Base-by-base conservation (phyloP, 768 basidiomycete species). In the Termitomyces sp. region DNA sequence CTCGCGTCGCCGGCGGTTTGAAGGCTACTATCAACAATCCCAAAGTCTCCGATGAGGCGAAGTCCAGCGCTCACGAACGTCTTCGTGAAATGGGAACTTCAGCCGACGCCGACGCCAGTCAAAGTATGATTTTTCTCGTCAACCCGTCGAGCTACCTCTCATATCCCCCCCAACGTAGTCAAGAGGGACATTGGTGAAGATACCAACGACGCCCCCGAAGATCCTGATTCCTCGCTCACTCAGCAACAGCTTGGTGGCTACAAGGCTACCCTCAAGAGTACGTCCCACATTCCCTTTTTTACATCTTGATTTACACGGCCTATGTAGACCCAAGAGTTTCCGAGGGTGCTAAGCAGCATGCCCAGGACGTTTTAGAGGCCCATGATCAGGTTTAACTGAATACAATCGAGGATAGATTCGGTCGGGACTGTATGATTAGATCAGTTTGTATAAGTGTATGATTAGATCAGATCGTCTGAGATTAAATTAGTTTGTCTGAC, bases 1-100 rank as follows among this genome's bases (percentile, higher is more conserved):
- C 54, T 12, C 40, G 40, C 48, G 69, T 72, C 38, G 67, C 78
- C 42, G 83, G 79, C 5, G 86, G 86, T 45, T 74, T 84, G 62
- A 86, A 85, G 67, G 85, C 86, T 10, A 74, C 86, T 9, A 74
- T 85, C 2, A 71, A 79, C 66, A 88, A 88, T 69, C 85, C 84
- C 11, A 76, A 81, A 56, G 82, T 86, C 48, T 85, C 83, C 4
- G 74, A 77, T 0, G 80, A 81, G 61, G 86, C 85, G 0, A 85
- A 85, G 67, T 70, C 74, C 48, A 74, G 76, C 17, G 86, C 85
- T 7, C 66, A 66, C 10, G 71, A 80, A 49, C 74, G 76, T 11
- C 77, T 88, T n/a, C 73, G 80, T 17, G 65, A 75, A 8, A 71
- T 76, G 68, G 70, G 11, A 60, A 66, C 8, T 43, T 61, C 34